Percentiles rank a stretch among this genome's conserved stretches.
Conservation (phyloP, 371 early-diverging fungal species). For the Actinomortierella wolfii region DNA sequence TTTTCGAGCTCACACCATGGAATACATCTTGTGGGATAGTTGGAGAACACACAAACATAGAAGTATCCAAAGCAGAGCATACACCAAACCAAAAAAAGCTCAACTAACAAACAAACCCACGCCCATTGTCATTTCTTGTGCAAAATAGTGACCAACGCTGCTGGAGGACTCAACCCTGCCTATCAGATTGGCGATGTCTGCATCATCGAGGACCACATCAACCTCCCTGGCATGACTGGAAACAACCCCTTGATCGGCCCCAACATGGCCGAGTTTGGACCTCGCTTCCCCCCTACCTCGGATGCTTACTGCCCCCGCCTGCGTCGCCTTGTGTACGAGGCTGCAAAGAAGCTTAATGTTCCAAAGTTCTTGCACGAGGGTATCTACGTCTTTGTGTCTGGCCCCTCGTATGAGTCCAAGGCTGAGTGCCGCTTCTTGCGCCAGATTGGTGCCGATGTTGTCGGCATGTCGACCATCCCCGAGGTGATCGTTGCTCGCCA, state of each 20-base stretch:
- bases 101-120: not conserved
- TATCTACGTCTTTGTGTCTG: slow-evolving; percentile 85
- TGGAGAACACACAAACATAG: not conserved
- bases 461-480: slow-evolving; percentile 97
- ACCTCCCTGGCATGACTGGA: slow-evolving; percentile 83
- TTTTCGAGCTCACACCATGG: too few species aligned
- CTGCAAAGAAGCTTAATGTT: slow-evolving; percentile 61
- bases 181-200: slow-evolving; percentile 89
- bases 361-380: slow-evolving; percentile 73
- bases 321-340: slow-evolving; percentile 69
- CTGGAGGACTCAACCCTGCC: slow-evolving; percentile 83
- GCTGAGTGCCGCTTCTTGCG: slow-evolving; percentile 86
- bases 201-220: slow-evolving; percentile 89
- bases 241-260: slow-evolving; percentile 85
- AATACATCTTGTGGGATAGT: too few species aligned
- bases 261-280: slow-evolving; percentile 83
- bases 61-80: not conserved
- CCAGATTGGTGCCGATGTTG: slow-evolving; percentile 82
- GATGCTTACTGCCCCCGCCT: slow-evolving; percentile 89
- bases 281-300: slow-evolving; percentile 91
- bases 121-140: slow-evolving; percentile 1
- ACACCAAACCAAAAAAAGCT: too few species aligned
- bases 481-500: slow-evolving; percentile 95
- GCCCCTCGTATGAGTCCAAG: slow-evolving; percentile 91
- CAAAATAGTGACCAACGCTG: slow-evolving; percentile 85